phyloP scores from a whole-genome alignment of 441 rosid genomes.

The Adansonia rubrostipa region DNA sequence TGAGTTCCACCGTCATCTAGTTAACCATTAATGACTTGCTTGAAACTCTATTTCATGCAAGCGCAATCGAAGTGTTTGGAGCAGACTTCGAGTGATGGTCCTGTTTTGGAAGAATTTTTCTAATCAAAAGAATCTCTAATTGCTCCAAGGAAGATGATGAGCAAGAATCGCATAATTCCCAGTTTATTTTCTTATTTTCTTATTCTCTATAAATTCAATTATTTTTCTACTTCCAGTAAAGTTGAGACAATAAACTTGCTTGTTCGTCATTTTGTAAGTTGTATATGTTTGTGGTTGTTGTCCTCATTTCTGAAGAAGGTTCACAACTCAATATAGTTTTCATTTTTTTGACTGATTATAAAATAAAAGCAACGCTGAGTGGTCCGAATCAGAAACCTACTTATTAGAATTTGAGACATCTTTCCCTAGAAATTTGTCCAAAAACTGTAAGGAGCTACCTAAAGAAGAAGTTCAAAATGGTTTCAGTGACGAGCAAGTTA shows the following conservation, averaged over 20 bases:
- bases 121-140: slow-evolving; percentile 51
- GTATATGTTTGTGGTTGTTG: slow-evolving; percentile 91
- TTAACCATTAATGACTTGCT: too few species aligned
- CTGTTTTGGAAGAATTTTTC: slow-evolving; percentile 82
- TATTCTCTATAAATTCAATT: slow-evolving; percentile 13
- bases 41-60: slow-evolving; percentile 29
- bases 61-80: slow-evolving; percentile 81
- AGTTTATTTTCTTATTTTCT: too few species aligned
- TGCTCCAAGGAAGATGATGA: slow-evolving; percentile 48
- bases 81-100: slow-evolving; percentile 68
- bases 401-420: slow-evolving; percentile 40
- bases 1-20: too few species aligned
- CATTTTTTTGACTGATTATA: slow-evolving; percentile 42
- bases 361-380: slow-evolving; percentile 60
- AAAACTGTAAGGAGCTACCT: slow-evolving; percentile 39
- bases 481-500: slow-evolving; percentile 83
- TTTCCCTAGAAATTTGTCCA: slow-evolving; percentile 33
- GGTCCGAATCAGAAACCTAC: slow-evolving; percentile 47
- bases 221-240: slow-evolving; percentile 44
- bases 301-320: slow-evolving; percentile 46
- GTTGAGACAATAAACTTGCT: slow-evolving; percentile 47
- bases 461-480: slow-evolving; percentile 47
- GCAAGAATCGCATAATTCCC: slow-evolving; percentile 42
- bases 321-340: slow-evolving; percentile 59
- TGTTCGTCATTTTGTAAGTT: slow-evolving; percentile 99